phyloP scores from a whole-genome alignment of 768 basidiomycete genomes.

The Neoboletus brunneissimus region DNA sequence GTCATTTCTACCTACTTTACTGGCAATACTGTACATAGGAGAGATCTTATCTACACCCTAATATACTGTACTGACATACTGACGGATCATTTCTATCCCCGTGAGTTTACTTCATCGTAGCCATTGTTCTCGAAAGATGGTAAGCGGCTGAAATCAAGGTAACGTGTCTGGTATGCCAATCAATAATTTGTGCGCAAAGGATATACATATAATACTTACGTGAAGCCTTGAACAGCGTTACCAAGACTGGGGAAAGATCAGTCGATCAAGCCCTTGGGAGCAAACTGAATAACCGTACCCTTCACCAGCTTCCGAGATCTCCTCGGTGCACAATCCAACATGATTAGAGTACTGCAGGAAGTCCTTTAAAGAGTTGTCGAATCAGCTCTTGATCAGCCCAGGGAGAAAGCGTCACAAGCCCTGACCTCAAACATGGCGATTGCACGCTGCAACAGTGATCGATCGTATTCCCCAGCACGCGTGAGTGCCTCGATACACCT shows the following conservation, averaged over 20 bases:
- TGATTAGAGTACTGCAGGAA: constrained; percentile 84
- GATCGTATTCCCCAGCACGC: constrained; percentile 79
- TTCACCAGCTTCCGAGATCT: constrained; percentile 83
- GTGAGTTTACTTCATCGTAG: constrained; percentile 5
- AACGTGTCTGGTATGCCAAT: constrained; percentile 53
- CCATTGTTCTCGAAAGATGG: constrained; percentile 68
- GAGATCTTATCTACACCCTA: constrained; percentile 15
- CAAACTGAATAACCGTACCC: constrained; percentile 46
- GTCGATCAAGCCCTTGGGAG: neutral
- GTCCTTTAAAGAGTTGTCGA: constrained; percentile 42
- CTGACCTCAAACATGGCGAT: constrained; percentile 88
- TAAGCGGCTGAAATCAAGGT: constrained; percentile 84
- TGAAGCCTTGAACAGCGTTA: constrained; percentile 88
- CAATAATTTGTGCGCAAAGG: neutral
- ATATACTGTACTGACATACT: neutral
- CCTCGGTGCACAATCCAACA: constrained; percentile 82
- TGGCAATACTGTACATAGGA: no score
- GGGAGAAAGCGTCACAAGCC: neutral
- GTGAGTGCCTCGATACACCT: constrained; percentile 90
- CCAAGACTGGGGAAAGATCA: constrained; percentile 52
- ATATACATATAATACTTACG: constrained; percentile 45
- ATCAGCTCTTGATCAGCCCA: neutral
- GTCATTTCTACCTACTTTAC: no score
- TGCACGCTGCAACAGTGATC: constrained; percentile 59
- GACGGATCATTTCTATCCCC: neutral